Base-by-base conservation (phyloP, 108 stramenopile species). In the Skeletonema tropicum region DNA sequence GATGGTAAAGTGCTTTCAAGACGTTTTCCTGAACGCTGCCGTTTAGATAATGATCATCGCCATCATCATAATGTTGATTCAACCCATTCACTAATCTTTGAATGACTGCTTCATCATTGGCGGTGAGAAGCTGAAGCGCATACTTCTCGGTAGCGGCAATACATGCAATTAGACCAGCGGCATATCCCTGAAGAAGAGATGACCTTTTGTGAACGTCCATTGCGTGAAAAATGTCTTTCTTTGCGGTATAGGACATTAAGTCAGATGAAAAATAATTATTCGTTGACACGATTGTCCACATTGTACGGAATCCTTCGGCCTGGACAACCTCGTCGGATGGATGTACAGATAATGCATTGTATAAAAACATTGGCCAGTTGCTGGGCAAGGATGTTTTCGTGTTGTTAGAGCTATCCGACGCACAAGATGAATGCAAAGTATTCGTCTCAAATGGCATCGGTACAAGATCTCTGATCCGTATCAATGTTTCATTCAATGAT, bases 1-100 rank as follows among this genome's bases (percentile, higher is more conserved):
- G 66, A 14, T 59, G 63, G 46, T 49, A 64, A 11, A 80, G 31
- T 31, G 79, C 79, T 59, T 73, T 80, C 13, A 80, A n/a, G 1
- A 73, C 52, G 35, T 70, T 49, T 48, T 57, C 32, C 15, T 80
- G 57, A n/a, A 68, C 35, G 5, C 29, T 39, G 49, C 73, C 79
- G 21, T 26, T 42, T 15, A 29, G 33, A 38, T 19, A 19, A 49
- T 49, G 48, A 14, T 21, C 21, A 19, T 21, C 17, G n/a, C 19
- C 48, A 49, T 49, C 48, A 6, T 21, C 48, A 19, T 63, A 60
- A 48, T 35, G 52, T 60, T 39, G 58, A 10, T 48, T 25, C 14
- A 80, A 57, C 31, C 64, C 68, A 11, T 23, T 42, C 64, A 74
- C 66, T 15, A 80, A 35, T n/a, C 68, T 55, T 70, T 74, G n/a